A percentile compares a stretch with the other conserved stretches of the same genome.
Conservation (phyloP, 352 stramenopile species). For the Phytopythium helicoides region DNA sequence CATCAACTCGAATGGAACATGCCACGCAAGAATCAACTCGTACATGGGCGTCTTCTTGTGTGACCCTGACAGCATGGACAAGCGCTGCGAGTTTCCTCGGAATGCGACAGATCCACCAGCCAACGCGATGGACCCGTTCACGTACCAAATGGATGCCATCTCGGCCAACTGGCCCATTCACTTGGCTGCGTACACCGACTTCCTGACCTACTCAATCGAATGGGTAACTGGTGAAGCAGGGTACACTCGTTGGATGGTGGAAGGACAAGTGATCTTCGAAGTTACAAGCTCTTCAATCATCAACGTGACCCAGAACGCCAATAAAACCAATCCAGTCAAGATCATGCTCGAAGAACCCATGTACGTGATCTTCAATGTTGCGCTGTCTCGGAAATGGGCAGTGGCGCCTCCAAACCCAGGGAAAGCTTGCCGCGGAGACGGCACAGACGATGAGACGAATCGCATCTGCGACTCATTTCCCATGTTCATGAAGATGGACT, state of each 20-base stretch:
- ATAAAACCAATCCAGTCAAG: conserved; percentile 58
- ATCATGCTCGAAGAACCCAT: conserved; percentile 90
- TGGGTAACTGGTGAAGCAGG: conserved; percentile 34
- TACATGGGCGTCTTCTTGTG: conserved; percentile 50
- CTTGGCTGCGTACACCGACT: conserved; percentile 57
- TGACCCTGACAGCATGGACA: conserved; percentile 48
- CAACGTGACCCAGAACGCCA: conserved; percentile 35
- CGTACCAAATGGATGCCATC: conserved; percentile 76
- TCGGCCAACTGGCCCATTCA: conserved; percentile 78
- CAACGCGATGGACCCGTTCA: conserved; percentile 66
- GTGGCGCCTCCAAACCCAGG: conserved; percentile 16
- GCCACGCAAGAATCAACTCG: conserved; percentile 36
- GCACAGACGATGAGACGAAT: conserved; percentile 30
- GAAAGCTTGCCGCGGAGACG: conserved; percentile 23
- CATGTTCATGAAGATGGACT: conserved; percentile 75
- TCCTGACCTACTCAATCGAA: conserved; percentile 23
- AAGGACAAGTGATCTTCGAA: conserved; percentile 78
- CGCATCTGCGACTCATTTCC: conserved; percentile 49
- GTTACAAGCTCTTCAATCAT: conserved; percentile 54
- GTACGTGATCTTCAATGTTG: conserved; percentile 93
- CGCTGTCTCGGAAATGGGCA: conserved; percentile 81
- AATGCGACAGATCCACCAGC: conserved; percentile 30
- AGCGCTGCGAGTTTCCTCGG: conserved; percentile 37
- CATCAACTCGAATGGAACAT: conserved; percentile 30
- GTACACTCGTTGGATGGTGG: conserved; percentile 53